Evolutionary conservation across 2,329 filamentous ascomycete genomes (phyloP).

Genomic region (Xylaria polymorpha): DNA sequence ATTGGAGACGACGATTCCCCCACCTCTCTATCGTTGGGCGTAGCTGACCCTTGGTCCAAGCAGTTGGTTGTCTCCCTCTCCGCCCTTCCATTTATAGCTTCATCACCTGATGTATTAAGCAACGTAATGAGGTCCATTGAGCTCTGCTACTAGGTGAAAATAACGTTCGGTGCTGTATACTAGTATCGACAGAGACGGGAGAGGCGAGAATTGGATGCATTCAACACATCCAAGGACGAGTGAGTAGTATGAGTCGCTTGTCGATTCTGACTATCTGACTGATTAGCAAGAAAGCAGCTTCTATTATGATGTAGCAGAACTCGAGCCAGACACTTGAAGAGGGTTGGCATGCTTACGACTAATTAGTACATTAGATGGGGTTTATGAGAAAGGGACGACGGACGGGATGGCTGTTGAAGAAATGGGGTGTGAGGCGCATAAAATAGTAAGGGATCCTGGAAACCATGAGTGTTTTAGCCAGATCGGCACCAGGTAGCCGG

Average conservation of each 20-base stretch:
- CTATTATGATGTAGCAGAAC: background rate
- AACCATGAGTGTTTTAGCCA: slow-evolving; percentile 16
- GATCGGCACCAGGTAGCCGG: slow-evolving; percentile 14
- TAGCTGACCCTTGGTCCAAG: slow-evolving; percentile 40
- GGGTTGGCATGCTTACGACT: slow-evolving; percentile 1
- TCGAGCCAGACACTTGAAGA: background rate
- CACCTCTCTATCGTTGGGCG: slow-evolving; percentile 43
- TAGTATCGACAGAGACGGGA: background rate
- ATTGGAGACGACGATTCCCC: slow-evolving; percentile 45
- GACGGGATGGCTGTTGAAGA: slow-evolving; percentile 2
- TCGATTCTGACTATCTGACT: background rate
- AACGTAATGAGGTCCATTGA: slow-evolving; percentile 58
- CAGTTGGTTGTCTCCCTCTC: slow-evolving; percentile 36
- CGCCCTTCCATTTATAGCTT: slow-evolving; percentile 37
- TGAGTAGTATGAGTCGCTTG: background rate
- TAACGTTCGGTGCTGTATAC: background rate
- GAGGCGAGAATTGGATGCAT: background rate
- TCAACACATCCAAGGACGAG: background rate
- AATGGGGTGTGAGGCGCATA: slow-evolving; percentile 11
- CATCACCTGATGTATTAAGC: slow-evolving; percentile 52
- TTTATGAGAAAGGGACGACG: background rate
- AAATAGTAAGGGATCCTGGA: slow-evolving; percentile 5
- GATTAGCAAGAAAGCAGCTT: background rate
- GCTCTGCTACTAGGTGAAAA: background rate
- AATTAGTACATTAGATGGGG: background rate